Percentiles rank a stretch among this genome's conserved stretches.
These are phyloP conservation scores for Trichoderma gamsii DNA, from an alignment of 495 filamentous ascomycete species.

Conservation along the genomic window DNA sequence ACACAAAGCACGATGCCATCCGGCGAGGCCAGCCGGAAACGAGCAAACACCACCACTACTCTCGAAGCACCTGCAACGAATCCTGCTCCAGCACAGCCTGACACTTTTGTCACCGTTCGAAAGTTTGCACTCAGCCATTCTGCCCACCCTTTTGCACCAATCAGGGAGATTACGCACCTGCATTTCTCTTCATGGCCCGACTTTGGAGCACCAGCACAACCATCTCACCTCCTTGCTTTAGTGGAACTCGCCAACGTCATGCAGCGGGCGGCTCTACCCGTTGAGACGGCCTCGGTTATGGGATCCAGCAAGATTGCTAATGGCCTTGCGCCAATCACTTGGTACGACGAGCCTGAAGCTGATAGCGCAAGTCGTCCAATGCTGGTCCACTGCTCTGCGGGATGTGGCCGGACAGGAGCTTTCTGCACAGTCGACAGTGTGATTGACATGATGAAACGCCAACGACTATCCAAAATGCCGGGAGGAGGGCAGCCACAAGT, in stretches of 20 bases:
- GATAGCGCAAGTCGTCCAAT: constrained; percentile 56
- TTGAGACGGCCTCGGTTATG: constrained; percentile 29
- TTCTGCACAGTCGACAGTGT: constrained; percentile 97
- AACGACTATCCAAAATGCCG: constrained; percentile 43
- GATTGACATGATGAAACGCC: constrained; percentile 84
- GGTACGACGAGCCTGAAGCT: constrained; percentile 49
- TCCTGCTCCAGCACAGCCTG: constrained; percentile 30
- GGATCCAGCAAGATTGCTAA: constrained; percentile 22
- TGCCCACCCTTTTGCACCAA: constrained; percentile 70
- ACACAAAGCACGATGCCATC: neutral
- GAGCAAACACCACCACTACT: constrained; percentile 38
- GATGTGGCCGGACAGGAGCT: constrained; percentile 89
- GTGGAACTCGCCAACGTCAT: constrained; percentile 77
- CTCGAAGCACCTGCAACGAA: constrained; percentile 25
- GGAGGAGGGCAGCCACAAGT: constrained; percentile 22
- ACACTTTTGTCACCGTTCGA: constrained; percentile 76
- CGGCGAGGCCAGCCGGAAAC: constrained; percentile 30
- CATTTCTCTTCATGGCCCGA: constrained; percentile 96
- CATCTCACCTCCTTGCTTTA: constrained; percentile 74
- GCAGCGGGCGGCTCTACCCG: constrained; percentile 38
- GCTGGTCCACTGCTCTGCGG: constrained; percentile 91
- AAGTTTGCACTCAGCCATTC: constrained; percentile 80
- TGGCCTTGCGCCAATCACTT: constrained; percentile 32
- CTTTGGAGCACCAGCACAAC: constrained; percentile 87
- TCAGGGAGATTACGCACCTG: constrained; percentile 90